A percentile compares a stretch with the other conserved stretches of the same genome.
phyloP scores from a whole-genome alignment of 2,329 filamentous ascomycete genomes.

The Xylariaceae sp. region DNA sequence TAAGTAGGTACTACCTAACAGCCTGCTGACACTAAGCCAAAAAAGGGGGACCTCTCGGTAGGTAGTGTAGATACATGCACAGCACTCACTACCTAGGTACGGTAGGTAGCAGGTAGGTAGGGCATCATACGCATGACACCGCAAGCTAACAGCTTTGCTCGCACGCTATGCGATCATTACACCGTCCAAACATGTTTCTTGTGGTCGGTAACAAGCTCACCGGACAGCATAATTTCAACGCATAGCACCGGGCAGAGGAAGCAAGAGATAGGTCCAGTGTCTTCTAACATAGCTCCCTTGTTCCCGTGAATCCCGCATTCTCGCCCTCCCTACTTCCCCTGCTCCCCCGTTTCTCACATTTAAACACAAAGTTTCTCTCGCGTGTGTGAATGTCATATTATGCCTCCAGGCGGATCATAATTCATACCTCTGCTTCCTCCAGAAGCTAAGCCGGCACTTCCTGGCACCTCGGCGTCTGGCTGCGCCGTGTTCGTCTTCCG shows the following conservation, averaged over 20 bases:
- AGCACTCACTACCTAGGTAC: too few relatives aligned
- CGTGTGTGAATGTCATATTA: conserved; percentile 42
- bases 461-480: conserved; percentile 47
- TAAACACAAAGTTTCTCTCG: not conserved
- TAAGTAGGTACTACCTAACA: too few relatives aligned
- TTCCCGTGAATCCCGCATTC: not conserved
- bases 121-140: conserved; percentile 5
- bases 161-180: conserved; percentile 23
- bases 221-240: not conserved
- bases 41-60: too few relatives aligned
- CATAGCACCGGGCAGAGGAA: not conserved
- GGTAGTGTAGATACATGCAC: too few relatives aligned
- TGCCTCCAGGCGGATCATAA: conserved; percentile 58
- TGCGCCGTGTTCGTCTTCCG: conserved; percentile 59
- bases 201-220: not conserved
- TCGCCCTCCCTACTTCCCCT: not conserved
- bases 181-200: conserved; percentile 7
- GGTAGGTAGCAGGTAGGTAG: too few relatives aligned
- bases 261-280: not conserved
- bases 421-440: conserved; percentile 42
- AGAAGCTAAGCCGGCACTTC: conserved; percentile 50
- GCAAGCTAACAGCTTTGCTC: conserved; percentile 16
- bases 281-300: not conserved
- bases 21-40: too few relatives aligned
- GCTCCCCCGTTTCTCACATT: not conserved